Base-by-base conservation (phyloP, 192 early-diverging fungal genomes). In the Dissophora globulifera region DNA sequence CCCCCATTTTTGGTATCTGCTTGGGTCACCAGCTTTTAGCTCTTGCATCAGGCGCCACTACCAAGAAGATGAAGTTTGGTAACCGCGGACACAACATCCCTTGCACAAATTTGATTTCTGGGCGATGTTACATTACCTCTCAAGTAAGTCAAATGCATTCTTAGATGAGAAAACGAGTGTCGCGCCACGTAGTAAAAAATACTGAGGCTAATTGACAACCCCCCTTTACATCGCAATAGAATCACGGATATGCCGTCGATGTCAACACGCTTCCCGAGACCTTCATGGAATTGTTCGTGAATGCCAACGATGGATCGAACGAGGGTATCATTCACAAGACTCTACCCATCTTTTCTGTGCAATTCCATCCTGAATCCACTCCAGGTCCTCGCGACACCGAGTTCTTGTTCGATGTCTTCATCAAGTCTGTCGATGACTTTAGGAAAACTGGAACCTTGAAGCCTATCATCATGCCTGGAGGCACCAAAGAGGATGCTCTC, bases 1-100 rank as follows among this genome's bases (percentile, higher is more conserved):
- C 94, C 74, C 97, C 97, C 31, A 89, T 99, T 62, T 99, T 99
- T 84, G 97, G 97, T 76, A 99, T 99, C 72, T 99, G 97, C 86
- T 83, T 99, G n/a, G 97, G 97, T 15, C 97, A 99, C 82, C 97
- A 99, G 82, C 84, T 99, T 33, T 75, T 97, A 43, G 95, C 96
- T 20, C 86, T 99, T 61, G 97, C 97, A 9, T 83, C 95, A 10
- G 96, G 96, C 16, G 97, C 95, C 9, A 79, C 84, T 63, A 98
- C 97, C 29, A 86, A 86, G 72, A 99, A 99, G 86, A 94, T 99
- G 93, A 95, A 94, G 74, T 99, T 92, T 72, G 97, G 97, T 70
- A 99, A 99, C 87, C 93, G 97, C 75, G 97, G 97, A 26, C 97
- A 99, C 78, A 99, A 99, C 85, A 98, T 99, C 67, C 97, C 97